These are phyloP conservation scores for Coemansia sp. DNA, from an alignment of 192 early-diverging fungal genomes.

Conservation along the genomic window DNA sequence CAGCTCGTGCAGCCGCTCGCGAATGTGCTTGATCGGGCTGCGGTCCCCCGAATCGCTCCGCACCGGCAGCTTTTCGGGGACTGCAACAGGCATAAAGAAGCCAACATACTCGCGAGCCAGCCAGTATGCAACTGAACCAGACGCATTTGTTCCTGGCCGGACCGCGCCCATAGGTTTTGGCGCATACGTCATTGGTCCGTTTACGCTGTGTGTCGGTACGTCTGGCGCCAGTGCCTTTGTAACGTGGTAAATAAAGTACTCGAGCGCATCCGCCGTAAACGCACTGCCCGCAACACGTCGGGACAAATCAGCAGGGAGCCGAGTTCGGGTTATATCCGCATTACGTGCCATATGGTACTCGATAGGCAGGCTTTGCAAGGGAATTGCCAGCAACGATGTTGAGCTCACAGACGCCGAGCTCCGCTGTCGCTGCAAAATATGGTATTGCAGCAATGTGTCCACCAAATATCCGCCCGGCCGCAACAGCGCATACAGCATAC, in stretches of 20 bases:
- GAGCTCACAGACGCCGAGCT: not conserved
- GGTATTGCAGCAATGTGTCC: conserved; percentile 47
- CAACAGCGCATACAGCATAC: conserved; percentile 32
- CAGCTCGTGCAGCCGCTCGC: conserved; percentile 33
- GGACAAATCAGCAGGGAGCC: conserved; percentile 19
- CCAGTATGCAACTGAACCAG: conserved; percentile 13
- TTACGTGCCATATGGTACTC: conserved; percentile 19
- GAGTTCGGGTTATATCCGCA: conserved; percentile 9
- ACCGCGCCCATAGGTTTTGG: not conserved
- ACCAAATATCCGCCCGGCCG: conserved; percentile 36
- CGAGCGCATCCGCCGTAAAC: conserved; percentile 27
- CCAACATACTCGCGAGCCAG: conserved; percentile 39
- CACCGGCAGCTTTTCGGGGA: conserved; percentile 19
- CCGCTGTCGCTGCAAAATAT: conserved; percentile 34
- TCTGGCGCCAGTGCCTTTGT: conserved; percentile 38
- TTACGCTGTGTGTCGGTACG: conserved; percentile 5
- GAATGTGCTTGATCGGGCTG: conserved; percentile 36
- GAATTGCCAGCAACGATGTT: conserved; percentile 5
- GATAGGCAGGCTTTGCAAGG: conserved; percentile 17
- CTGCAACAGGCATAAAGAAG: conserved; percentile 39
- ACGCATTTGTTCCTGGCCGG: not conserved
- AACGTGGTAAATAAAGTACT: conserved; percentile 40
- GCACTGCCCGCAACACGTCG: conserved; percentile 14
- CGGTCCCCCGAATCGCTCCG: conserved; percentile 14
- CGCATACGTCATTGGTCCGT: conserved; percentile 2